Evolutionary conservation across 805 yeast species (phyloP).

Genomic region (Torulaspora delbrueckii): DNA sequence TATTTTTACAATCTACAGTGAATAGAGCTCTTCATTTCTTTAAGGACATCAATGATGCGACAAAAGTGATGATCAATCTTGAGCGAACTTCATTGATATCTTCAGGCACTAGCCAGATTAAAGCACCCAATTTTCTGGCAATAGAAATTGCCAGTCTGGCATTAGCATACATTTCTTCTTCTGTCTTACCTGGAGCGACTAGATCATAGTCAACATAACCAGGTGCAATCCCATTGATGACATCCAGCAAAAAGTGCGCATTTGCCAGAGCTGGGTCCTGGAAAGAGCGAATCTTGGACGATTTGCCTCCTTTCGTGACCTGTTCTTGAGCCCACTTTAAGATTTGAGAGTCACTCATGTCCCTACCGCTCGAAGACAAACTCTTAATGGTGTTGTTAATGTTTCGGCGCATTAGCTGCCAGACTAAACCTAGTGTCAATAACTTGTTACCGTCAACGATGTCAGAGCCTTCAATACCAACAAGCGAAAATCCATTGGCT

Average conservation of each 20-base stretch:
- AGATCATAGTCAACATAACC: slow-evolving; percentile 96
- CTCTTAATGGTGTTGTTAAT: slow-evolving; percentile 77
- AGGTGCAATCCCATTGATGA: slow-evolving; percentile 89
- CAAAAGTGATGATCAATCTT: slow-evolving; percentile 86
- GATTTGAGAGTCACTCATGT: slow-evolving; percentile 77
- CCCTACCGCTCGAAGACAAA: slow-evolving; percentile 67
- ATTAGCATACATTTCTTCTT: slow-evolving; percentile 85
- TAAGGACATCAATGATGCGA: slow-evolving; percentile 89
- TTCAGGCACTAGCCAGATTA: slow-evolving; percentile 99
- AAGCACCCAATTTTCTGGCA: slow-evolving; percentile 95
- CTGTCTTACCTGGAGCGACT: slow-evolving; percentile 72
- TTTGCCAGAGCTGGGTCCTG: slow-evolving; percentile 71
- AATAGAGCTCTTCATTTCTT: slow-evolving; percentile 22
- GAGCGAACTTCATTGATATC: slow-evolving; percentile 95
- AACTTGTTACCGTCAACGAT: slow-evolving; percentile 89
- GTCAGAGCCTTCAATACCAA: slow-evolving; percentile 97
- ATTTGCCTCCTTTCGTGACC: slow-evolving; percentile 80
- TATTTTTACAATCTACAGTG: slow-evolving; percentile 7
- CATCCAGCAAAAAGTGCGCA: slow-evolving; percentile 82
- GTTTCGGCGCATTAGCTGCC: slow-evolving; percentile 98
- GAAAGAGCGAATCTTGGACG: slow-evolving; percentile 71
- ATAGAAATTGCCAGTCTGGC: slow-evolving; percentile 96
- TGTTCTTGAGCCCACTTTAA: slow-evolving; percentile 90
- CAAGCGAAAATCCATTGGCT: slow-evolving; percentile 85
- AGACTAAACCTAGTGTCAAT: slow-evolving; percentile 85